Conservation (phyloP, 78 protist species). For the Carpediemonas membranifera region DNA sequence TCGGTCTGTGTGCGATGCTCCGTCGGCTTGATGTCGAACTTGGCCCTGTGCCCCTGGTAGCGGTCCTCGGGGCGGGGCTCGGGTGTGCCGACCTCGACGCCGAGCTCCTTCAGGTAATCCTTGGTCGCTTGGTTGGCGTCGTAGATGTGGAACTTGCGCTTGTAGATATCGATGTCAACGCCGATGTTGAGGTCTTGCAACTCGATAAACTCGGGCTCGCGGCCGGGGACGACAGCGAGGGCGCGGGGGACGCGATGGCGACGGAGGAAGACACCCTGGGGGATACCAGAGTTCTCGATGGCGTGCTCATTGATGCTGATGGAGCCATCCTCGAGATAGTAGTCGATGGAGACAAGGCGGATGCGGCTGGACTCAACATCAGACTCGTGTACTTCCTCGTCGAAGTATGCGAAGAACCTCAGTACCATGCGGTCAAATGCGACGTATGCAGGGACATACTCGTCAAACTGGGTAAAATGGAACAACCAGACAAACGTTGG, state of each 20-base stretch:
- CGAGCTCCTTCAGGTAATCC: background rate
- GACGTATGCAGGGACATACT: constrained; percentile 12
- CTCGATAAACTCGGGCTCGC: background rate
- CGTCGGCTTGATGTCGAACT: background rate
- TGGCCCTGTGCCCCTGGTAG: background rate
- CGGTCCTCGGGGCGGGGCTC: background rate
- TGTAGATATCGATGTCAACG: constrained; percentile 18
- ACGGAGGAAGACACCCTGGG: constrained; percentile 35
- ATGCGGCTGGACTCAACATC: constrained; percentile 23
- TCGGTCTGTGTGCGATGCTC: background rate
- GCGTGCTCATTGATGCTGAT: constrained; percentile 31
- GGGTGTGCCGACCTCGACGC: background rate
- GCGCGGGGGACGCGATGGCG: constrained; percentile 1
- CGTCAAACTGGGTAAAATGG: too few species aligned
- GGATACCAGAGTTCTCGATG: constrained; percentile 38
- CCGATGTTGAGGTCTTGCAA: constrained; percentile 45
- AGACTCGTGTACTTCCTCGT: constrained; percentile 32
- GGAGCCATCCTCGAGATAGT: constrained; percentile 38
- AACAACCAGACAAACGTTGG: too few species aligned
- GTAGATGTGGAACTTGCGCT: constrained; percentile 14
- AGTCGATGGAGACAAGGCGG: constrained; percentile 13
- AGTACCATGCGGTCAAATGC: constrained; percentile 15
- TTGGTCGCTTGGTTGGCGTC: constrained; percentile 42
- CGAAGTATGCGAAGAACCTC: constrained; percentile 40
- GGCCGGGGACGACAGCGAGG: background rate